phyloP scores from a whole-genome alignment of 1,284 basidiomycete genomes.

The Ustilago esculenta region DNA sequence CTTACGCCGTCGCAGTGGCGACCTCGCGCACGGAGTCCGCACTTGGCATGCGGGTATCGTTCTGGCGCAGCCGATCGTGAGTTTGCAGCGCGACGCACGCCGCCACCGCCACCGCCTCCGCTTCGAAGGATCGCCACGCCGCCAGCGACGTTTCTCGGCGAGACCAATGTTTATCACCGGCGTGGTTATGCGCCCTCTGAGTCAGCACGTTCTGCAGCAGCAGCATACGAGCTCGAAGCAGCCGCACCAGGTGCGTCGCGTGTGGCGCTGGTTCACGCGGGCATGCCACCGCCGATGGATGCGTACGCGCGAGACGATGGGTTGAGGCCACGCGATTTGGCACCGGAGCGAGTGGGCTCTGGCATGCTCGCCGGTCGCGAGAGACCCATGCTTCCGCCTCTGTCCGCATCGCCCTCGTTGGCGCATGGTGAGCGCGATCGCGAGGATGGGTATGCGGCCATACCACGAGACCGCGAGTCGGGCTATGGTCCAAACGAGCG shows the following conservation, averaged over 20 bases:
- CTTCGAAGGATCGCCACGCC: conserved; percentile 9
- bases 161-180: conserved; percentile 1
- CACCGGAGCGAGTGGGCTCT: not conserved
- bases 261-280: not conserved
- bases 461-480: conserved; percentile 8
- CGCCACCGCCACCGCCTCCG: conserved; percentile 1
- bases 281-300: not conserved
- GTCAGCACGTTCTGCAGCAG: not conserved
- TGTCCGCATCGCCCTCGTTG: conserved; percentile 4
- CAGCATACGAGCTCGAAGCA: conserved; percentile 7
- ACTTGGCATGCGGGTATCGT: conserved; percentile 6
- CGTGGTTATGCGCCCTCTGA: conserved; percentile 3
- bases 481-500: too few species aligned
- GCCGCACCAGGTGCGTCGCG: conserved; percentile 1
- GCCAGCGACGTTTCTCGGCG: conserved; percentile 10
- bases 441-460: too few species aligned
- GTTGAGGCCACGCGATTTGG: conserved; percentile 2
- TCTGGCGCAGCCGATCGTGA: conserved; percentile 4
- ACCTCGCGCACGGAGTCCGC: conserved; percentile 18
- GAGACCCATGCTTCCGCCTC: conserved; percentile 18
- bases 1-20: conserved; percentile 17
- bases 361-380: not conserved
- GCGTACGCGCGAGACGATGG: conserved; percentile 2
- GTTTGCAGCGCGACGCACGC: not conserved
- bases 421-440: too few species aligned